Conservation (phyloP, 495 filamentous ascomycete genomes). For the Daldinia vernicosa region DNA sequence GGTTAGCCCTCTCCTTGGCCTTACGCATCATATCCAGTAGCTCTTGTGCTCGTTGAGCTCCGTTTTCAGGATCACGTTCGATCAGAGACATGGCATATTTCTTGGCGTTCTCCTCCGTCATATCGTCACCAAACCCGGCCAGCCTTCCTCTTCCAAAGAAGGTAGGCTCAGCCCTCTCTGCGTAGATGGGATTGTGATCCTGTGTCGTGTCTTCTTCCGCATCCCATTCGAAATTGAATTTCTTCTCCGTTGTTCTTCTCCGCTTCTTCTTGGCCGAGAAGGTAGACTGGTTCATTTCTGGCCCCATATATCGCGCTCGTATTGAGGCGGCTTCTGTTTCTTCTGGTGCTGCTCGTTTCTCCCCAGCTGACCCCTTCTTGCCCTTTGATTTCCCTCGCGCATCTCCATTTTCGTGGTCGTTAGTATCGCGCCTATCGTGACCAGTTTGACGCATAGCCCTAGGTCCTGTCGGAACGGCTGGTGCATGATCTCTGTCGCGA, state of each 20-base stretch:
- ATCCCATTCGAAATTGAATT: constrained; percentile 99
- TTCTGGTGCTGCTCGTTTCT: constrained; percentile 69
- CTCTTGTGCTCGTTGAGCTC: constrained; percentile 76
- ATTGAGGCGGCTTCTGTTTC: constrained; percentile 81
- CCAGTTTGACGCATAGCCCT: constrained; percentile 71
- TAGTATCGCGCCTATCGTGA: constrained; percentile 62
- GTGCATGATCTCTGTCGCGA: constrained; percentile 42
- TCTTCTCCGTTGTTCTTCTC: constrained; percentile 89
- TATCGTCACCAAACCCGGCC: constrained; percentile 84
- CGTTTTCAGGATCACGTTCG: constrained; percentile 81
- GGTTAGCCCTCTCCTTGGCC: constrained; percentile 72
- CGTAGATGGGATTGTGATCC: constrained; percentile 91
- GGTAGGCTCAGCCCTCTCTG: constrained; percentile 59
- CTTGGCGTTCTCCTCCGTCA: constrained; percentile 70
- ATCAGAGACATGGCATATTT: constrained; percentile 83
- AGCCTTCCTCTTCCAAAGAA: constrained; percentile 84
- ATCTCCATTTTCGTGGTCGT: constrained; percentile 61
- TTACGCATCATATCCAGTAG: constrained; percentile 79
- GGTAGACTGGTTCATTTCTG: constrained; percentile 83
- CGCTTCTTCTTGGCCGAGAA: constrained; percentile 98
- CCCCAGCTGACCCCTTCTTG: constrained; percentile 47
- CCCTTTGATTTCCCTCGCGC: constrained; percentile 41
- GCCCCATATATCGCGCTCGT: constrained; percentile 90
- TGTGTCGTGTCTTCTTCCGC: constrained; percentile 91
- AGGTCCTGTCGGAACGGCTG: constrained; percentile 76